Percentiles rank a stretch among this genome's conserved stretches.
Conservation (phyloP, 2,329 filamentous ascomycete species). For the Thermothelomyces thermophilus region DNA sequence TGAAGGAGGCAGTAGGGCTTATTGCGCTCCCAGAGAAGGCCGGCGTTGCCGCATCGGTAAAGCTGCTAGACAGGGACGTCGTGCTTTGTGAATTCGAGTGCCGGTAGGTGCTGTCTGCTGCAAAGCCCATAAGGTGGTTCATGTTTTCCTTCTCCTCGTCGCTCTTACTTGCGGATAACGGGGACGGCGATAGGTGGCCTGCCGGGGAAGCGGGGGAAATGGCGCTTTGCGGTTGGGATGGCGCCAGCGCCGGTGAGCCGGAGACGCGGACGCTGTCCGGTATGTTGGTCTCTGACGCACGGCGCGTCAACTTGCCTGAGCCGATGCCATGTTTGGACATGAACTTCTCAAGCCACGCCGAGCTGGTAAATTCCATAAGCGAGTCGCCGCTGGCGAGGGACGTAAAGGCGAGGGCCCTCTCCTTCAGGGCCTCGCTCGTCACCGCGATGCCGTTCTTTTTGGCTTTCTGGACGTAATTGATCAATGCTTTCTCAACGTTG, state of each 20-base stretch:
- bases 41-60: conserved; percentile 56
- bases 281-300: conserved; percentile 64
- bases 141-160: conserved; percentile 59
- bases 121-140: conserved; percentile 52
- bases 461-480: conserved; percentile 79
- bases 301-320: conserved; percentile 43
- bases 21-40: conserved; percentile 66
- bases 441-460: conserved; percentile 68
- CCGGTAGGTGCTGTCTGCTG: conserved; percentile 46
- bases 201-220: conserved; percentile 69
- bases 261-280: conserved; percentile 55
- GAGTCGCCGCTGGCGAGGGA: conserved; percentile 64
- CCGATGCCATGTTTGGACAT: conserved; percentile 73
- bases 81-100: conserved; percentile 61
- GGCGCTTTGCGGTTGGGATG: conserved; percentile 55
- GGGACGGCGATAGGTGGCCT: conserved; percentile 59
- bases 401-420: conserved; percentile 75
- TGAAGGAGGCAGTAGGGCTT: conserved; percentile 68
- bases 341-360: conserved; percentile 88
- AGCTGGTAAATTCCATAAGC: conserved; percentile 63
- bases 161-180: conserved; percentile 61
- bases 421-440: conserved; percentile 73
- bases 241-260: conserved; percentile 41
- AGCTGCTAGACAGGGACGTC: conserved; percentile 60
- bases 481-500: conserved; percentile 85